These are phyloP conservation scores for Roridomyces roridus DNA, from an alignment of 768 basidiomycete genomes.

Conservation along the genomic window DNA sequence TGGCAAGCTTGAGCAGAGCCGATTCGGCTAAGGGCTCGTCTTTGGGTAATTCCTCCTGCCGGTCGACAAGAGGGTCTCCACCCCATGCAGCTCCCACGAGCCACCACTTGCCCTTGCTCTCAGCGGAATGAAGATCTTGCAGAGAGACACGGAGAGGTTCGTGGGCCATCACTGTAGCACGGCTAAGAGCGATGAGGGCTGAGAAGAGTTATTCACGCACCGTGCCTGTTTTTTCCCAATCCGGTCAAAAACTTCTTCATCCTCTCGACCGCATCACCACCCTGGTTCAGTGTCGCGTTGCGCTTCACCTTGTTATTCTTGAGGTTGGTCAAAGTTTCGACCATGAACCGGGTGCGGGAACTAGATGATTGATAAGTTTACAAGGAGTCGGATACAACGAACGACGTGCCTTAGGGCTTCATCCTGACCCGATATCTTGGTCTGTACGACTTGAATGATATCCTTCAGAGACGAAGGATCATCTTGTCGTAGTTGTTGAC, in stretches of 20 bases:
- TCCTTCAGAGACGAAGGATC: conserved; percentile 93
- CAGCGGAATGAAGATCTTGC: conserved; percentile 82
- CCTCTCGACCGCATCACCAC: conserved; percentile 76
- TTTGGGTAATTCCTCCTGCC: conserved; percentile 44
- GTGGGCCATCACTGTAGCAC: conserved; percentile 70
- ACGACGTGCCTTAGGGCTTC: conserved; percentile 55
- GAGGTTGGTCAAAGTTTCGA: conserved; percentile 90
- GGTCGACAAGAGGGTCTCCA: conserved; percentile 88
- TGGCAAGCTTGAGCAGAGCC: conserved; percentile 77
- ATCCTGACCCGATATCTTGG: conserved; percentile 62
- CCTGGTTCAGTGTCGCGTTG: conserved; percentile 68
- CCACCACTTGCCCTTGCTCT: conserved; percentile 98
- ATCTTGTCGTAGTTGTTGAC: conserved; percentile 87
- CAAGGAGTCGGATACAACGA: not conserved
- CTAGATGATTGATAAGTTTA: no score
- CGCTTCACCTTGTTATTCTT: conserved; percentile 89
- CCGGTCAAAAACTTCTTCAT: conserved; percentile 89
- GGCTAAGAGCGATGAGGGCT: not conserved
- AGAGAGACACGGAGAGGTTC: conserved; percentile 89
- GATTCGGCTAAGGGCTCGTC: conserved; percentile 36
- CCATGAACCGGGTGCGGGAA: conserved; percentile 93
- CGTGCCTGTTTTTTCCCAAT: conserved; percentile 77
- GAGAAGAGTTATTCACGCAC: conserved; percentile 42
- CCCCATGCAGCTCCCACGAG: conserved; percentile 96
- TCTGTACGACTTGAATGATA: conserved; percentile 83